phyloP scores from a whole-genome alignment of 352 stramenopile genomes.

The Phytophthora pistaciae region DNA sequence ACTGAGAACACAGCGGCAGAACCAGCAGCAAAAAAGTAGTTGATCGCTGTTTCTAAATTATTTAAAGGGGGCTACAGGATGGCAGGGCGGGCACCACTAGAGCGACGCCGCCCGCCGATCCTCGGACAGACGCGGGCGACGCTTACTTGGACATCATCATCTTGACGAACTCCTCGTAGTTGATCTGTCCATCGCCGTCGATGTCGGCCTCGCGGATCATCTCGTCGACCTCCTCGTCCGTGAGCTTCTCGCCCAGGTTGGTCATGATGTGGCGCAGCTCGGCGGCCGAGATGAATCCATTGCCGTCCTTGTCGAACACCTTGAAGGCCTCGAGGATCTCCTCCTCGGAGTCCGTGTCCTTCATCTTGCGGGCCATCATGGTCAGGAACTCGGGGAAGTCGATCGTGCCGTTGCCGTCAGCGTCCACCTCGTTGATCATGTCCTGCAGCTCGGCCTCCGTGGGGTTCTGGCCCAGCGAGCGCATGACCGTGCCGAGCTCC shows the following conservation, averaged over 20 bases:
- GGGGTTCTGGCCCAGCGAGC: constrained; percentile 98
- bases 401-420: constrained; percentile 99
- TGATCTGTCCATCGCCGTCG: constrained; percentile 99
- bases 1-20: not conserved
- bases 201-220: constrained; percentile 99
- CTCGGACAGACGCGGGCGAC: constrained; percentile 12
- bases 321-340: constrained; percentile 99
- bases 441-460: constrained; percentile 98
- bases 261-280: constrained; percentile 99
- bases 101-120: not conserved
- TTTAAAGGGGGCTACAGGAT: constrained; percentile 16
- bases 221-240: constrained; percentile 98
- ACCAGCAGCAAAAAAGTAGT: constrained; percentile 19
- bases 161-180: constrained; percentile 99
- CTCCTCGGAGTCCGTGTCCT: constrained; percentile 99
- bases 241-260: constrained; percentile 99
- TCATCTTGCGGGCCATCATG: constrained; percentile 99
- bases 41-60: constrained; percentile 40
- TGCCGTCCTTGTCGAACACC: constrained; percentile 99
- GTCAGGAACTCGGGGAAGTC: constrained; percentile 99
- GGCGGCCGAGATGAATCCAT: constrained; percentile 98
- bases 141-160: constrained; percentile 99
- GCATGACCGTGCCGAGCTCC: constrained; percentile 99
- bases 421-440: constrained; percentile 99
- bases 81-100: not conserved